Evolutionary conservation across 2,329 filamentous ascomycete genomes (phyloP), one percentile per base, ranked within the genome.

Genomic region (Aureobasidium sp.): DNA sequence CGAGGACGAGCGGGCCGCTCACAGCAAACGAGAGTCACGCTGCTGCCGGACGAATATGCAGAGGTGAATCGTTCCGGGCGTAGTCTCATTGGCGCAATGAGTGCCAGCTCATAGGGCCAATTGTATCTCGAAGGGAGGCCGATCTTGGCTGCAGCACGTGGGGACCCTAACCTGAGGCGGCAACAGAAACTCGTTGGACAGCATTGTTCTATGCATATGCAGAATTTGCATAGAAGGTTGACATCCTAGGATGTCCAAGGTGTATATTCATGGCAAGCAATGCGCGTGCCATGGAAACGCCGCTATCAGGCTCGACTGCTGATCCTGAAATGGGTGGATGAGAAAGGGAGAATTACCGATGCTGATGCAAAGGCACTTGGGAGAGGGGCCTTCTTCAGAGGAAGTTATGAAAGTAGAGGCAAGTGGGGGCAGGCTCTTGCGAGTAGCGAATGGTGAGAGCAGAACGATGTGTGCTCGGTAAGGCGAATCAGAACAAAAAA

Each of bases 91-190:
- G 48, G 48, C 25, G 48, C 37, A 25, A 7, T 40, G 35, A 14
- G 21, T 37, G 25, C 25, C 30, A 48, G 32, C 30, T 48, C 44
- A n/a, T 27, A 51, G 35, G 48, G 19, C 48, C 45, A 49, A 49
- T 49, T 39, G 48, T 25, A 41, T 25, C 21, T 21, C 19, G 48
- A 40, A 37, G n/a, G 34, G 32, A 51, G 29, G 32, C 37, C 19
- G 27, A 40, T 40, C 48, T 51, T 51, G 48, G 48, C 48, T 44
- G 48, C 48, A 51, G 48, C 17, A 34, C 16, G 45, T 49, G 35
- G 45, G 34, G 11, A 27, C 35, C 48, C 37, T 24, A 51, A 51
- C 48, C 37, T 41, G 30, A 51, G 48, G 37, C 37, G 37, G 37
- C 34, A 49, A 38, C 24, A 24, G 34, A 49, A 39, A 39, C 45